Base-by-base conservation (phyloP, 352 stramenopile genomes). In the Bremia lactucae region DNA sequence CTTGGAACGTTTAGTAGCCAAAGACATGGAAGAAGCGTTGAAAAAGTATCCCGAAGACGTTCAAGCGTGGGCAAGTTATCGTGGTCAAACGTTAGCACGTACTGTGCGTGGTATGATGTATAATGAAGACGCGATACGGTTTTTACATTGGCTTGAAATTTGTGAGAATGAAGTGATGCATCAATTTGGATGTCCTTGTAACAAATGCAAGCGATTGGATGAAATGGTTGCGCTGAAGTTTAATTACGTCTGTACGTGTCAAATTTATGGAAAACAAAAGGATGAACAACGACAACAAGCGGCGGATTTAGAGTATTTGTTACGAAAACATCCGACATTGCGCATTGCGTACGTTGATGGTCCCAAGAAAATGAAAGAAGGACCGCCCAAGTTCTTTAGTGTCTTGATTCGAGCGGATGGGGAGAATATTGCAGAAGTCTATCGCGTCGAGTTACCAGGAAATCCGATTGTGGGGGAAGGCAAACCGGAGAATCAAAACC, bases 401-500 rank as follows among this genome's bases (percentile, higher is more conserved):
- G 77, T 90, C 31, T 53, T 93, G 14, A 83, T 90, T 35, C 71
- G 77, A 16, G 54, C 73, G 6, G 54, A 85, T 31, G 71, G 65
- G 3, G 75, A 89, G 16, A 81, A 79, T 6, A 87, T 90, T 62
- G 71, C 65, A 2, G 80, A 93, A 48, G 55, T 91, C 0, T 94
- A 86, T 43, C 78, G 81, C 44, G 71, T 91, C 2, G 78, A 90
- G 36, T 53, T 94, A 0, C 81, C 81, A 8, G 81, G 81, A 31
- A 72, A 94, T 38, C 81, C 81, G n/a, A 74, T 94, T 36, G 44
- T 94, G 42, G 81, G 81, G 41, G 78, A 94, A 70, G 81, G 78
- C 70, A 93, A 93, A 49, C 78, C 78, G 6, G 78, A 91, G 39
- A 93, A 93, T 69, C 81, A 94, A 48, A 94, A 94, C 56, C 78